Evolutionary conservation across 495 filamentous ascomycete species (phyloP), one percentile per base, ranked within the genome.

Genomic region (Peziza echinospora): DNA sequence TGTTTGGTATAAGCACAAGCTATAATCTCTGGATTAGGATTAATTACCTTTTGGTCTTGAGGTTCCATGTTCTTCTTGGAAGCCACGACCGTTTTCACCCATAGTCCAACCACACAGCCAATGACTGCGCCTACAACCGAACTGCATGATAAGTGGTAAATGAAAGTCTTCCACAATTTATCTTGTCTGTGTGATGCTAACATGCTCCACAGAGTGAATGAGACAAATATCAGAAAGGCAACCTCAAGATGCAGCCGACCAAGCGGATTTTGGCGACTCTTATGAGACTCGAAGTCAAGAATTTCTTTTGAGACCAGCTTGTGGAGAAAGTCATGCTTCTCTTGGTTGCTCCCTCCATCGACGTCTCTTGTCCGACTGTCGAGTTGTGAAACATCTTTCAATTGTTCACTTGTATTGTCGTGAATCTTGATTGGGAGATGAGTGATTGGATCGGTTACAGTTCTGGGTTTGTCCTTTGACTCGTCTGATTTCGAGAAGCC

Each of bases 391-490:
- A 10, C 72, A 68, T 3, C 70, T 24, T 69, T 63, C 23, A 82
- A 60, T 45, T 77, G 71, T 40, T 71, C 67, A 26, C 64, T 59
- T 0, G 76, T 80, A 49, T 71, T 72, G 52, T 80, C 77, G 53
- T 78, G 75, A 28, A 80, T 72, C 17, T 57, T 59, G 19, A 80
- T 63, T 5, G 75, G 75, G 1, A 82, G 60, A 57, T 82, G 77
- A 0, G 77, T 82, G 11, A 82, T 71, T 0, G 77, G 77, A 59
- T 82, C 77, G 5, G 75, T 82, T n/a, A 82, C 77, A 53, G 76
- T 34, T n/a, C 26, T 34, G n/a, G n/a, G n/a, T n/a, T n/a, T n/a
- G n/a, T n/a, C n/a, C n/a, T n/a, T n/a, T n/a, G n/a, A n/a, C n/a
- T n/a, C n/a, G n/a, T n/a, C n/a, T n/a, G n/a, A n/a, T n/a, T n/a